phyloP scores from a whole-genome alignment of 345 rosid species.

The Clarkia xantiana region DNA sequence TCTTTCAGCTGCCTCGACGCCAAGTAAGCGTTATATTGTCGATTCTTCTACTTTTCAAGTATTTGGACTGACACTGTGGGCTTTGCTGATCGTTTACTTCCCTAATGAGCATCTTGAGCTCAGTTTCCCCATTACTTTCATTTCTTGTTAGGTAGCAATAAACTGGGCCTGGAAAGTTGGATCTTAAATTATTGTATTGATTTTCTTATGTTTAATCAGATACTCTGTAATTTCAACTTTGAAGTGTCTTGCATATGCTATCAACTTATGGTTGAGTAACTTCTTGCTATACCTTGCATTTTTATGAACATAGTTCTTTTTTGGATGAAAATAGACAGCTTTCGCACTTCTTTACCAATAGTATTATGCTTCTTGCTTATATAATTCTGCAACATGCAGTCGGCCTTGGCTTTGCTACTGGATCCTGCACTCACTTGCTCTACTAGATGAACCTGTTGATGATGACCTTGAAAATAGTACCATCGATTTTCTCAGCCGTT shows the following conservation, averaged over 20 bases:
- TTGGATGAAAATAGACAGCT: too few relatives aligned
- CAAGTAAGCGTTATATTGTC: conserved; percentile 28
- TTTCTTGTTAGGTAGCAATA: too few relatives aligned
- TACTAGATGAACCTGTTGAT: conserved; percentile 64
- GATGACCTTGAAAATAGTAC: conserved; percentile 32
- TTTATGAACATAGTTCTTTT: background rate
- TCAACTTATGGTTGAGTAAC: too few relatives aligned
- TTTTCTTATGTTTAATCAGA: too few relatives aligned
- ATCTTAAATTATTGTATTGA: too few relatives aligned
- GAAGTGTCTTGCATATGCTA: too few relatives aligned
- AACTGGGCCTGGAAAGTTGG: too few relatives aligned
- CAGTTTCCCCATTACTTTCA: too few relatives aligned
- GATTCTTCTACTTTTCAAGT: too few relatives aligned
- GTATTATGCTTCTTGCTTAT: conserved; percentile 1
- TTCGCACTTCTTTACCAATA: background rate
- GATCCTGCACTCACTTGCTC: conserved; percentile 79
- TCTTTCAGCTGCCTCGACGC: conserved; percentile 64
- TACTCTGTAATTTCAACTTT: too few relatives aligned
- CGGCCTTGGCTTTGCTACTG: conserved; percentile 98
- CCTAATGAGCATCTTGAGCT: background rate
- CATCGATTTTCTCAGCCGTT: conserved; percentile 58
- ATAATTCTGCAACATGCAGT: conserved; percentile 20
- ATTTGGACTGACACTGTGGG: background rate
- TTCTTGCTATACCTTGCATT: too few relatives aligned
- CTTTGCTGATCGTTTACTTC: background rate